Evolutionary conservation across 768 basidiomycete species (phyloP).

Genomic region (Pisolithus marmoratus): DNA sequence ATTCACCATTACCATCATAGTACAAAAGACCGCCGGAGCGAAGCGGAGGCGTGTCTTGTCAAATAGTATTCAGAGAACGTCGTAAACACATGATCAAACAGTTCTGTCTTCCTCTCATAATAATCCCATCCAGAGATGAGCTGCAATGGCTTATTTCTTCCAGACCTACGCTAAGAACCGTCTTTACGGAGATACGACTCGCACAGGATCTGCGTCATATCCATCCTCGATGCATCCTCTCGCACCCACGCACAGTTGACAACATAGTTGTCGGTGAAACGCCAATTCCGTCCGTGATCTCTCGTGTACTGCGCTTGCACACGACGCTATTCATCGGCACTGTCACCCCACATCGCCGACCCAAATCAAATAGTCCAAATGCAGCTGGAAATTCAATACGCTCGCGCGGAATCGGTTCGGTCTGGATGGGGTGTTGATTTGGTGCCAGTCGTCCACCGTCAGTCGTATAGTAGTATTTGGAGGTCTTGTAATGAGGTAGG

Average conservation of each 20-base stretch:
- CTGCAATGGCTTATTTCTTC: slow-evolving; percentile 59
- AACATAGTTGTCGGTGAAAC: slow-evolving; percentile 76
- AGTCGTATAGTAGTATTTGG: slow-evolving; percentile 73
- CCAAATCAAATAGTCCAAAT: slow-evolving; percentile 85
- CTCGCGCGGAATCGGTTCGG: slow-evolving; percentile 78
- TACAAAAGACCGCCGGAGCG: no score
- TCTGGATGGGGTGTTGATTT: slow-evolving; percentile 49
- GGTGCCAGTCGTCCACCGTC: slow-evolving; percentile 77
- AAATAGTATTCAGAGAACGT: slow-evolving; percentile 97
- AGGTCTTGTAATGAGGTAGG: slow-evolving; percentile 74
- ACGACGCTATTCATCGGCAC: slow-evolving; percentile 50
- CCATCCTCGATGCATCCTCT: slow-evolving; percentile 71
- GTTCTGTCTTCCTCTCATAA: slow-evolving; percentile 61
- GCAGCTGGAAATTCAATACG: slow-evolving; percentile 83
- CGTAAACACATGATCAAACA: slow-evolving; percentile 86
- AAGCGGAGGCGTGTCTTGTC: no score
- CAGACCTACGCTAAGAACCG: slow-evolving; percentile 65
- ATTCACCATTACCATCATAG: no score
- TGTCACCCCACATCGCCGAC: slow-evolving; percentile 58
- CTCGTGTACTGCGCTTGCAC: slow-evolving; percentile 69
- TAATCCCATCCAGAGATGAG: slow-evolving; percentile 73
- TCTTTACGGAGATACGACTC: slow-evolving; percentile 81
- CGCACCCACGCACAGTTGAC: slow-evolving; percentile 89
- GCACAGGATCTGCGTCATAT: slow-evolving; percentile 87
- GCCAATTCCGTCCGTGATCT: slow-evolving; percentile 78